Percentiles rank a stretch among this genome's conserved stretches.
Evolutionary conservation across 805 yeast species (phyloP).

Genomic region (Schizosaccharomyces octosporus): DNA sequence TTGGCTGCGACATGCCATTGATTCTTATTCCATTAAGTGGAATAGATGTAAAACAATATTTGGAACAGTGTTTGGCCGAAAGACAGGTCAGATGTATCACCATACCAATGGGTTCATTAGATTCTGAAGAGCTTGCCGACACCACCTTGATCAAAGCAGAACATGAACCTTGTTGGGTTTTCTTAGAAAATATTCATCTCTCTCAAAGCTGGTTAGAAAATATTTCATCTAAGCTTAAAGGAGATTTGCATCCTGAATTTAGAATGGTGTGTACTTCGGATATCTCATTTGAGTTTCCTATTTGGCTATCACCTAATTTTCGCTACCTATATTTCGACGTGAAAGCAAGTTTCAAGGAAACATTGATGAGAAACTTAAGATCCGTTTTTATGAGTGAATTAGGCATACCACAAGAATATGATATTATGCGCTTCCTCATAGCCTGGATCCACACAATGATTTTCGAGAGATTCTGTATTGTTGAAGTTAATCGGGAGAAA

Average conservation of each 20-base stretch:
- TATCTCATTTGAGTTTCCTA: background rate
- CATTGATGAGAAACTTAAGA: background rate
- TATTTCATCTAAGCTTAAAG: background rate
- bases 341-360: background rate
- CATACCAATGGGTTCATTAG: background rate
- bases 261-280: background rate
- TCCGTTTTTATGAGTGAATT: too few species aligned
- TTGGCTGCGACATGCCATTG: too few species aligned
- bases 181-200: background rate
- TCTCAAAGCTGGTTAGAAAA: background rate
- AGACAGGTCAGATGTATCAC: too few species aligned
- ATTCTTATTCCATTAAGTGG: too few species aligned
- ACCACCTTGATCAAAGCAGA: background rate
- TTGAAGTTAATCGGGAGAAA: constrained; percentile 37
- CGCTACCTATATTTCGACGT: background rate
- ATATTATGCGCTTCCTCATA: constrained; percentile 25
- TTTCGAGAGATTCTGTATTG: constrained; percentile 31
- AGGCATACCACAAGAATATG: too few species aligned
- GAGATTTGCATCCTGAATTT: background rate
- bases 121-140: background rate
- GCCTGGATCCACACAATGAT: constrained; percentile 51
- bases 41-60: too few species aligned
- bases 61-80: too few species aligned
- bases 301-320: background rate
- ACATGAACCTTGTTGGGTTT: background rate